A percentile compares a stretch with the other conserved stretches of the same genome.
Evolutionary conservation across 73 alveolate species (phyloP).

Genomic region (Tetrahymena borealis): DNA sequence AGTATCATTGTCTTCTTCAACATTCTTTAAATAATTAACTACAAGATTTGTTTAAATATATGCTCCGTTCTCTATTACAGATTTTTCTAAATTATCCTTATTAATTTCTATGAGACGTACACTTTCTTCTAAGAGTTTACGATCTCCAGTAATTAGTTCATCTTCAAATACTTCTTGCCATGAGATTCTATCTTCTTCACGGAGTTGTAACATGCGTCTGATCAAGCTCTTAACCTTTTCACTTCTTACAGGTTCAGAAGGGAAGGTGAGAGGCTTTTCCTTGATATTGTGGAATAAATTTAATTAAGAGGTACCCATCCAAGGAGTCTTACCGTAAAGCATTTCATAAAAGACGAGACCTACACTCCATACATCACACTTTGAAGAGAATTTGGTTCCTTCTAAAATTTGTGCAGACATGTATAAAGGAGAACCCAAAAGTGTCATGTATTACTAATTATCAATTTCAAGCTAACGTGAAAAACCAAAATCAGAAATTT

Average conservation of each 20-base stretch:
- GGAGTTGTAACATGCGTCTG: conserved; percentile 3
- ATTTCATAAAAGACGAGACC: conserved; percentile 32
- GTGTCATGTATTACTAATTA: not conserved
- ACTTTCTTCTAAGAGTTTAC: not conserved
- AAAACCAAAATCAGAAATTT: conserved; percentile 39
- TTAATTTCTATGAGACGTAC: conserved; percentile 15
- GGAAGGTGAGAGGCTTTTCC: conserved; percentile 12
- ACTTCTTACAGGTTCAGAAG: conserved; percentile 35
- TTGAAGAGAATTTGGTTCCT: not conserved
- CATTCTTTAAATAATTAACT: conserved; percentile 19
- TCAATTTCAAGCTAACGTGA: conserved; percentile 16
- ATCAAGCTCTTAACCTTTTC: conserved; percentile 15
- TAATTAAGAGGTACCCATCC: conserved; percentile 23
- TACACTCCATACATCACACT: conserved; percentile 36
- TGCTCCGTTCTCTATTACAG: conserved; percentile 16
- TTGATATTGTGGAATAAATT: conserved; percentile 15
- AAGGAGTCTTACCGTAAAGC: conserved; percentile 41
- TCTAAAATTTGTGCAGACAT: conserved; percentile 32
- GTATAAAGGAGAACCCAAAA: conserved; percentile 34
- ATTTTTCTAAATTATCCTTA: conserved; percentile 28
- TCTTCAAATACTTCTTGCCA: conserved; percentile 35
- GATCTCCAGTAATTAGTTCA: conserved; percentile 29
- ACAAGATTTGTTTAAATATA: conserved; percentile 16
- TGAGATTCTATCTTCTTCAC: conserved; percentile 13
- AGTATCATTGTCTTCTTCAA: not conserved